Conservation (phyloP, 2,329 filamentous ascomycete genomes). For the Cladosporium halotolerans region DNA sequence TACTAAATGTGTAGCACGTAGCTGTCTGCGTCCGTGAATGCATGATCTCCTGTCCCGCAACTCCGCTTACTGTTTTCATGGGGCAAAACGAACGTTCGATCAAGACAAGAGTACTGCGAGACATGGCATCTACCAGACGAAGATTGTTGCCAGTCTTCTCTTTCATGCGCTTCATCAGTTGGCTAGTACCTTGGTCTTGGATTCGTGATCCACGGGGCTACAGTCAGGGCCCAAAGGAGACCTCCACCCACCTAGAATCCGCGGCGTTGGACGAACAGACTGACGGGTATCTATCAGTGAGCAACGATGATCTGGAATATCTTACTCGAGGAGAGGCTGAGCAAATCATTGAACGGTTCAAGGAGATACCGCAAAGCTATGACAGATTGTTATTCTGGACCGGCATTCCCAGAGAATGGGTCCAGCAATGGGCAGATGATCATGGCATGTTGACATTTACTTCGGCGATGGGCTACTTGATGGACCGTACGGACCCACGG, state of each 20-base stretch:
- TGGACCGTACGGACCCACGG: neutral
- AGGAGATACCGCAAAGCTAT: constrained; percentile 1
- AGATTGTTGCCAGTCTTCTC: constrained; percentile 4
- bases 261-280: neutral
- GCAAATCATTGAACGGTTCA: neutral
- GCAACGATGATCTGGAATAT: neutral
- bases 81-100: neutral
- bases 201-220: neutral
- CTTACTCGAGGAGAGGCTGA: constrained; percentile 2
- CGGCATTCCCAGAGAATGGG: constrained; percentile 5
- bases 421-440: constrained; percentile 2
- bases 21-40: neutral
- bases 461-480: constrained; percentile 2
- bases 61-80: neutral
- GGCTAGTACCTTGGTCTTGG: constrained; percentile 3
- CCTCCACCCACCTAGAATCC: neutral
- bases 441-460: constrained; percentile 3
- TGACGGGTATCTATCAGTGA: neutral
- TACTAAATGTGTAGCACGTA: neutral
- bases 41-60: neutral
- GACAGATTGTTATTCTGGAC: constrained; percentile 3
- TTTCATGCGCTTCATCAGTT: constrained; percentile 2
- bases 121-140: neutral
- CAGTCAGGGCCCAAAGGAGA: neutral
- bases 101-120: neutral